phyloP scores from a whole-genome alignment of 352 stramenopile genomes.

The Thraustochytrium sp. region DNA sequence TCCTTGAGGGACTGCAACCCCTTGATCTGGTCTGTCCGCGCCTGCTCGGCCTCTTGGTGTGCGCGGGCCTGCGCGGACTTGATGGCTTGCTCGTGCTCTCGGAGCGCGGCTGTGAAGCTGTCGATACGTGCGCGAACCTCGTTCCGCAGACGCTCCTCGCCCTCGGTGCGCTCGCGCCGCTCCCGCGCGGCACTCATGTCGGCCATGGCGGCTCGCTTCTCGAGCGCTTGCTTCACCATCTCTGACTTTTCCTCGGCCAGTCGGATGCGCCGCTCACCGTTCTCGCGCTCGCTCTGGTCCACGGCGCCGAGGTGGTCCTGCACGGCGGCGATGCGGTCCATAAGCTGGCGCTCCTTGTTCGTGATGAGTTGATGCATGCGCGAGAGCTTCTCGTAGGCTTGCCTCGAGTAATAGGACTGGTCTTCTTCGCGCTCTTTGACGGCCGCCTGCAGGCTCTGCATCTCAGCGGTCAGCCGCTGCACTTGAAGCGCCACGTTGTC shows the following conservation, averaged over 20 bases:
- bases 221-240: conserved; percentile 5
- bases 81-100: not conserved
- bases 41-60: not conserved
- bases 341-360: conserved; percentile 12
- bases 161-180: not conserved
- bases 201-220: not conserved
- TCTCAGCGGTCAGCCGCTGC: not conserved
- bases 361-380: conserved; percentile 21
- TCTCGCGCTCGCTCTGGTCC: not conserved
- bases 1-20: not conserved
- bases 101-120: not conserved
- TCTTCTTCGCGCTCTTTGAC: not conserved
- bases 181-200: not conserved
- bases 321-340: not conserved
- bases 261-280: not conserved
- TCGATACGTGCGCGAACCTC: not conserved
- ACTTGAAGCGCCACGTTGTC: conserved; percentile 8
- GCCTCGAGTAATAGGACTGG: conserved; percentile 13
- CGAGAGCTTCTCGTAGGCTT: conserved; percentile 17
- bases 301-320: not conserved
- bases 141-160: not conserved
- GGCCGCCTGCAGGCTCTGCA: not conserved
- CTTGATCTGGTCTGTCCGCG: not conserved
- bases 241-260: conserved; percentile 1
- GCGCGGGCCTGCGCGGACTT: not conserved